A percentile compares a stretch with the other conserved stretches of the same genome.
Conservation (phyloP, 2,329 filamentous ascomycete species). For the Xylariaceae sp. region DNA sequence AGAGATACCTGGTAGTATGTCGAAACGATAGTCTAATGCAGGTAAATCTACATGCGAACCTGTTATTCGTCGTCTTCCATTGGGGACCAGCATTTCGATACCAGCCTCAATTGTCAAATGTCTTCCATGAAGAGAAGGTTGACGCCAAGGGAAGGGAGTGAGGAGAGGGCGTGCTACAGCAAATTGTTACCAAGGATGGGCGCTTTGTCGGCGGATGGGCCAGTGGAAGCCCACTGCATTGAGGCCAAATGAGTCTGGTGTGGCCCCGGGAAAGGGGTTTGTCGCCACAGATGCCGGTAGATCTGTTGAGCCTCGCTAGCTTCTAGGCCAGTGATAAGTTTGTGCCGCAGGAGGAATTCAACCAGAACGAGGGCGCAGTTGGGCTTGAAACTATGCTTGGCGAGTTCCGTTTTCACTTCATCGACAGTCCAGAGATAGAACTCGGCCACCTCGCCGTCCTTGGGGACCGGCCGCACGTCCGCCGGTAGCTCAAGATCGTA, state of each 20-base stretch:
- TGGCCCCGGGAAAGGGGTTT: conserved; percentile 72
- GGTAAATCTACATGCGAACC: conserved; percentile 10
- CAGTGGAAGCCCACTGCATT: conserved; percentile 1
- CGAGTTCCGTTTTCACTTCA: conserved; percentile 67
- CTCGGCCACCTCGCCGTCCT: conserved; percentile 82
- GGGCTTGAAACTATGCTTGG: conserved; percentile 76
- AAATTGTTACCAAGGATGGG: conserved; percentile 18
- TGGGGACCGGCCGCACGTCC: conserved; percentile 65
- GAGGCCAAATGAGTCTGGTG: conserved; percentile 35
- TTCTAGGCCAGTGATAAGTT: conserved; percentile 71
- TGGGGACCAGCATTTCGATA: conserved; percentile 1
- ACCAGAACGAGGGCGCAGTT: conserved; percentile 82
- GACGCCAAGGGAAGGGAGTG: background rate
- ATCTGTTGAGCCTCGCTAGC: conserved; percentile 77
- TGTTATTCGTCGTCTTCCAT: conserved; percentile 1
- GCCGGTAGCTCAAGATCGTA: conserved; percentile 78
- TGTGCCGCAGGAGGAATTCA: conserved; percentile 86
- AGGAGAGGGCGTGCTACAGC: background rate
- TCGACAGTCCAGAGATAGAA: conserved; percentile 74
- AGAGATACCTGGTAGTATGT: conserved; percentile 9
- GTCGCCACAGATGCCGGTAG: conserved; percentile 66
- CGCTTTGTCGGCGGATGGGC: conserved; percentile 10
- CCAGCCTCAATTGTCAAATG: conserved; percentile 6
- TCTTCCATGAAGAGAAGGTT: conserved; percentile 4
- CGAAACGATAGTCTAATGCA: conserved; percentile 14